Conservation (phyloP, 2,329 filamentous ascomycete species). For the Juglanconis sp. region DNA sequence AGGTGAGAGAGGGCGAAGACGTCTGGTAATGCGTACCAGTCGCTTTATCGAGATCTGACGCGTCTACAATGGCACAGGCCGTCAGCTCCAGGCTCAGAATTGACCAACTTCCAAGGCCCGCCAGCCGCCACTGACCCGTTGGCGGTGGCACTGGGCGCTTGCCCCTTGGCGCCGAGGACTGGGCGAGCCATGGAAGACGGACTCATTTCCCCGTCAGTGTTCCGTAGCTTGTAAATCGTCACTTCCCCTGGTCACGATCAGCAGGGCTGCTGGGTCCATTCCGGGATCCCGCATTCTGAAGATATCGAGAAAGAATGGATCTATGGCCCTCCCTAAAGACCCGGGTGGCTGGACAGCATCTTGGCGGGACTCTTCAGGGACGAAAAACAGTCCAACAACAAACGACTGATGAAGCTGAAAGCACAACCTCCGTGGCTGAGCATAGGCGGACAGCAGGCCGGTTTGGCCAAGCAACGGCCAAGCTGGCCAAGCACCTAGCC, state of each 20-base stretch:
- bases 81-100: background rate
- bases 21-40: too few relatives aligned
- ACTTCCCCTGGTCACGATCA: too few relatives aligned
- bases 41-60: too few relatives aligned
- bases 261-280: too few relatives aligned
- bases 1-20: too few relatives aligned
- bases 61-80: too few relatives aligned
- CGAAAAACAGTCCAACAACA: background rate
- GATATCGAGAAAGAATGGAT: background rate
- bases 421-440: background rate
- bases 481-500: slow-evolving; percentile 13
- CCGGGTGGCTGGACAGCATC: background rate
- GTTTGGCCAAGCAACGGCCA: slow-evolving; percentile 14
- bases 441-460: background rate
- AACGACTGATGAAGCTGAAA: background rate
- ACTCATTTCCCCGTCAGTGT: background rate
- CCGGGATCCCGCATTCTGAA: background rate
- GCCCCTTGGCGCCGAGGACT: slow-evolving; percentile 15
- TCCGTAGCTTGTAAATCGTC: background rate
- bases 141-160: background rate
- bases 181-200: slow-evolving; percentile 1
- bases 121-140: background rate
- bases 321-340: background rate
- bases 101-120: background rate
- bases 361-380: slow-evolving; percentile 3